These are phyloP conservation scores for Pestalotiopsis sp. DNA, from an alignment of 2,329 filamentous ascomycete genomes.

Conservation along the genomic window DNA sequence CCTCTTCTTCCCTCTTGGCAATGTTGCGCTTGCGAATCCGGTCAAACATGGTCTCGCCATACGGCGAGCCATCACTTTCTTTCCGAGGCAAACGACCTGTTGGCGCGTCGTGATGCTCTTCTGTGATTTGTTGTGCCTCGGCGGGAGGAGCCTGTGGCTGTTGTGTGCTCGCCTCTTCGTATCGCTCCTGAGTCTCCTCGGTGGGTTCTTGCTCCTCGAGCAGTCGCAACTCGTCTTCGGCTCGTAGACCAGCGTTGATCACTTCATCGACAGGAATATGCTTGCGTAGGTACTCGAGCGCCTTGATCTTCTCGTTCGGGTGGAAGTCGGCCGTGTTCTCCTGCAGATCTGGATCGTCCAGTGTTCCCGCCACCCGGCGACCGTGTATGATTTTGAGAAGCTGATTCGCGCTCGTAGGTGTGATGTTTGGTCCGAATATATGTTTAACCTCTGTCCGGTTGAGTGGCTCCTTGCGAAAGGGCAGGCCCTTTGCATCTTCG, in stretches of 20 bases:
- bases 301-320: constrained; percentile 41
- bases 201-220: constrained; percentile 40
- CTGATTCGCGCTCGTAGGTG: constrained; percentile 46
- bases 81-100: constrained; percentile 29
- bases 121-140: constrained; percentile 6
- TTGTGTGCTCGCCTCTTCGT: constrained; percentile 14
- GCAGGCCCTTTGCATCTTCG: constrained; percentile 53
- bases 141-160: constrained; percentile 11
- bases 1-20: constrained; percentile 48
- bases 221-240: constrained; percentile 60
- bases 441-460: constrained; percentile 42
- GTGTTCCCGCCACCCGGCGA: constrained; percentile 62
- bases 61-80: constrained; percentile 45
- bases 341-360: constrained; percentile 56
- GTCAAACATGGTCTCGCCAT: constrained; percentile 59
- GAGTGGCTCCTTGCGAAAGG: constrained; percentile 52
- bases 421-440: constrained; percentile 52
- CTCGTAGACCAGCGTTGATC: constrained; percentile 59
- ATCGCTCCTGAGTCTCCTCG: constrained; percentile 22
- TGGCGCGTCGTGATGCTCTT: constrained; percentile 12
- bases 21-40: constrained; percentile 54
- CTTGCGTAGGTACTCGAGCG: constrained; percentile 55
- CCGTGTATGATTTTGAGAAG: constrained; percentile 62
- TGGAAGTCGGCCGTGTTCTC: constrained; percentile 47
- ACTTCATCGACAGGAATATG: constrained; percentile 60